Base-by-base conservation (phyloP, 495 filamentous ascomycete genomes). In the Viridothelium virens region DNA sequence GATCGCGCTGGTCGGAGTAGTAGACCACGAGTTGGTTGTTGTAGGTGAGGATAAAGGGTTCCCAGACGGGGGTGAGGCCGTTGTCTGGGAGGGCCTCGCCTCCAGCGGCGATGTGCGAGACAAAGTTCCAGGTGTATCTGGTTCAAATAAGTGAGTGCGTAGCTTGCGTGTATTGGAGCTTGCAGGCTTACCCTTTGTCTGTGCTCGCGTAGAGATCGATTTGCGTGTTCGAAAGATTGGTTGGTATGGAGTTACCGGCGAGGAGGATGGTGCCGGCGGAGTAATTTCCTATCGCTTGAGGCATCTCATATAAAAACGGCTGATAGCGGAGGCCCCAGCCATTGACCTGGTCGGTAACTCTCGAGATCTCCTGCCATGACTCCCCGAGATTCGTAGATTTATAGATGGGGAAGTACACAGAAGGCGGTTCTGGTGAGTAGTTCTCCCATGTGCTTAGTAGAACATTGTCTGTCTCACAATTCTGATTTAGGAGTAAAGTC, bases 1-100 rank as follows among this genome's bases (percentile, higher is more conserved):
- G 75, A 71, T 89, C 87, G 46, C 88, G 79, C 70, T 89, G 87
- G 70, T 91, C 88, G 3, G 86, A 84, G 75, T 89, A 91, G 74
- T 85, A 91, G 74, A 76, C 77, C 33, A 89, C 79, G 31, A 90
- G 73, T 65, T 84, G 77, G 59, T 81, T 76, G 36, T 87, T 77
- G 70, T 80, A 71, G 33, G 72, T 68, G 76, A 89, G 68, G 25
- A 90, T 72, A 71, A 86, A 88, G 0, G 87, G 87, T 73, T 91
- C 88, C 88, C 87, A 90, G 5, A 90, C 81, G 2, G 87, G 85
- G 0, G 85, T 87, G 46, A 81, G 63, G 3, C 86, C 87, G 72
- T 89, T 88, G 64, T 80, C 77, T 0, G 88, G 85, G 31, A 76
- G 69, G 0, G 86, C 85, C 53, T 78, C 77, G 14, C 87, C 88